Conservation (phyloP, 352 stramenopile genomes). For the Pythium oligandrum region DNA sequence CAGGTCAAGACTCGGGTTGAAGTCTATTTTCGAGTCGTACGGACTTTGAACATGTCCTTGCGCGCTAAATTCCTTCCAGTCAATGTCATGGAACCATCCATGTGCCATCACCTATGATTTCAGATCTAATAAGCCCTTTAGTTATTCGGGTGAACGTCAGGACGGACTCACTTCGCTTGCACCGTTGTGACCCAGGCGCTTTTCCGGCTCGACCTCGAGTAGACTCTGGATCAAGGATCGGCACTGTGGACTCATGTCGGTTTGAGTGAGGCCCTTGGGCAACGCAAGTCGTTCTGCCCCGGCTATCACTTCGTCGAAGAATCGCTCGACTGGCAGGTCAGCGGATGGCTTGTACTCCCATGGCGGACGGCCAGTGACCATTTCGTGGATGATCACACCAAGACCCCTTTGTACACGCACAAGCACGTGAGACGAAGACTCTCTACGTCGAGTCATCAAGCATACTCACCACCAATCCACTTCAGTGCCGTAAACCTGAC, state of each 20-base stretch:
- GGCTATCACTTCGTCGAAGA: constrained; percentile 12
- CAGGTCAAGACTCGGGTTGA: no score
- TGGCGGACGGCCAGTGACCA: constrained; percentile 51
- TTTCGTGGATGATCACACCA: constrained; percentile 73
- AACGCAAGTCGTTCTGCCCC: constrained; percentile 10
- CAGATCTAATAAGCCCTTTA: not conserved
- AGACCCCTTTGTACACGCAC: constrained; percentile 33
- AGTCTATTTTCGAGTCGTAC: constrained; percentile 18
- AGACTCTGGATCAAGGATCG: constrained; percentile 6
- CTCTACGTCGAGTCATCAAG: not conserved
- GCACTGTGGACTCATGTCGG: constrained; percentile 7
- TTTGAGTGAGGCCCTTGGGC: not conserved
- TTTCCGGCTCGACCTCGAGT: constrained; percentile 22
- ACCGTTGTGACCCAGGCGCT: constrained; percentile 39
- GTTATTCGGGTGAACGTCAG: not conserved
- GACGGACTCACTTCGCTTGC: constrained; percentile 20
- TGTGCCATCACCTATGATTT: constrained; percentile 46
- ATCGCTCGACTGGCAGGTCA: constrained; percentile 10
- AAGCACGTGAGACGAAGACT: no score
- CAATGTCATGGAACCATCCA: constrained; percentile 50
- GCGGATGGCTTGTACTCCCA: constrained; percentile 63
- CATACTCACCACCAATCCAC: constrained; percentile 69
- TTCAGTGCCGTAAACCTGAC: constrained; percentile 23
- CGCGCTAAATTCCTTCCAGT: constrained; percentile 26
- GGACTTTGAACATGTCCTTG: constrained; percentile 1